Evolutionary conservation across 345 rosid species (phyloP), one percentile per base, ranked within the genome.

Genomic region (Heritiera littoralis): DNA sequence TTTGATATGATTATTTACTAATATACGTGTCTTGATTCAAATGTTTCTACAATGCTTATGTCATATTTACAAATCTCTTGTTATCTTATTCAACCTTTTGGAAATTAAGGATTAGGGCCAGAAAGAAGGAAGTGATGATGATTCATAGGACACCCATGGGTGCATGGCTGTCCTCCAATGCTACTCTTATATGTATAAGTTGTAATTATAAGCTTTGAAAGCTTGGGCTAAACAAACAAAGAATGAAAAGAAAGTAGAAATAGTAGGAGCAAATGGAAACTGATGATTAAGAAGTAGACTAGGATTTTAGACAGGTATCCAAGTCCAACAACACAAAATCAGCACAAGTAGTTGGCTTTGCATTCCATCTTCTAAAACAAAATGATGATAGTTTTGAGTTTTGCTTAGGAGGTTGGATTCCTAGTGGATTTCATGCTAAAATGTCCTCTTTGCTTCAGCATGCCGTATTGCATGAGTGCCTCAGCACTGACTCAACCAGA

Each of bases 141-240:
- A 69, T 69, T 69, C 40, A 46, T 23, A 46, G 55, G 55, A 68
- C 12, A 69, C n/a, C 73, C 38, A 23, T 1, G 52, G 72, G 32
- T 69, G 54, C 56, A 23, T 7, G 85, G 74, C 48, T 79, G 86
- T 76, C 80, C 69, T 81, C 78, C 87, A 72, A 69, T 75, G 64
- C 67, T 54, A 30, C 76, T 45, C 43, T 30, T 18, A 56, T 5
- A 15, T 15, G 3, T 2, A 54, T 14, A 80, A 85, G 17, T 23
- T 7, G 85, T 80, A 85, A 87, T 87, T 77, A 85, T 85, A 85
- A 74, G 83, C 18, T 87, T 87, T 87, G 85, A 85, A 87, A 84
- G 83, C 65, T 75, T 68, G 78, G 63, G 79, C 58, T 49, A 78
- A 55, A 80, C 80, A 82, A 74, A 82, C 43, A 59, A 2, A 43